Percentiles rank a stretch among this genome's conserved stretches.
phyloP scores from a whole-genome alignment of 768 basidiomycete genomes.

The Russula sp. region DNA sequence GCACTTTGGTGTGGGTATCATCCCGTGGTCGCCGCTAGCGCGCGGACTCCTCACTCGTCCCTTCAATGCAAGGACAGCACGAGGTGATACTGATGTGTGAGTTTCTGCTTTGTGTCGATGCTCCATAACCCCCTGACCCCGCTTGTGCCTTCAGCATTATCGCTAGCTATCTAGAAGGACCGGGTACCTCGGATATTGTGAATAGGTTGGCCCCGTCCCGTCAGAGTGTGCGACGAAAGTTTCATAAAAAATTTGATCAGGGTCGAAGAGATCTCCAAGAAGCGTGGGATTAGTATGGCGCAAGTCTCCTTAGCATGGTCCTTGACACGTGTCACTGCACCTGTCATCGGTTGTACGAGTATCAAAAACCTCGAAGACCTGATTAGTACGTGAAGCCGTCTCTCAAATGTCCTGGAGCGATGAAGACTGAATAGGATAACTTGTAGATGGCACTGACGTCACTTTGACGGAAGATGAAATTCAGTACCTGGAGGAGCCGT shows the following conservation, averaged over 20 bases:
- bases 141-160: slow-evolving; percentile 1
- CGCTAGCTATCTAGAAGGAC: not conserved
- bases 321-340: slow-evolving; percentile 8
- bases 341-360: slow-evolving; percentile 18
- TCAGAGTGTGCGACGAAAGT: not conserved
- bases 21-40: slow-evolving; percentile 22
- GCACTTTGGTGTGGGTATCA: slow-evolving; percentile 21
- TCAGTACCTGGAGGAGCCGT: slow-evolving; percentile 19
- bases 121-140: not conserved
- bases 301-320: slow-evolving; percentile 38
- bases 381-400: slow-evolving; percentile 10
- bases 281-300: slow-evolving; percentile 37
- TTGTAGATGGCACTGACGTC: slow-evolving; percentile 11
- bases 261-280: slow-evolving; percentile 37
- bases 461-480: slow-evolving; percentile 18
- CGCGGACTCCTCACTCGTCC: slow-evolving; percentile 21
- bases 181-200: slow-evolving; percentile 17
- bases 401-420: not conserved
- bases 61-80: not conserved
- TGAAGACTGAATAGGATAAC: not conserved
- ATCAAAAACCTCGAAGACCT: slow-evolving; percentile 21
- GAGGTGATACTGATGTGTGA: slow-evolving; percentile 6
- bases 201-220: slow-evolving; percentile 9
- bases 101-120: not conserved
- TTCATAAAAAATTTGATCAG: slow-evolving; percentile 20